Evolutionary conservation across 768 basidiomycete genomes (phyloP).

Genomic region (Rossbeevera mucosa): DNA sequence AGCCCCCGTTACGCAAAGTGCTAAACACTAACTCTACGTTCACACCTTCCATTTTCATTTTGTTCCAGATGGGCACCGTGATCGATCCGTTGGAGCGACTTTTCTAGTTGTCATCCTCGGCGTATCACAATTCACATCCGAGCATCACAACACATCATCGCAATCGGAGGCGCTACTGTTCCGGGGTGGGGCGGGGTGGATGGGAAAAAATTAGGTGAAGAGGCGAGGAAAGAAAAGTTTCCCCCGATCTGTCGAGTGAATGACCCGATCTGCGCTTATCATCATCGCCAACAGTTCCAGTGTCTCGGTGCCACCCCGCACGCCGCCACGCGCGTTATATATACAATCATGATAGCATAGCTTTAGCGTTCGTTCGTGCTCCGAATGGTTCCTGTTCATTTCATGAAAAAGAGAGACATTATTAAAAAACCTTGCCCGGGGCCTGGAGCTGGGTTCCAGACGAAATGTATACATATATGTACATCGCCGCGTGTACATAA

Average conservation of each 20-base stretch:
- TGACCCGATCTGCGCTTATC: background rate
- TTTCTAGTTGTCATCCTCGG: conserved; percentile 16
- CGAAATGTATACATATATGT: background rate
- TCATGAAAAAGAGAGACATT: background rate
- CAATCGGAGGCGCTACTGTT: background rate
- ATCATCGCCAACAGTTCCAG: background rate
- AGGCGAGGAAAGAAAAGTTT: background rate
- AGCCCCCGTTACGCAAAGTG: background rate
- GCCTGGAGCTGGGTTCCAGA: background rate
- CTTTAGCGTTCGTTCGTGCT: background rate
- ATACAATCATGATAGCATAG: background rate
- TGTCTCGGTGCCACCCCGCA: background rate
- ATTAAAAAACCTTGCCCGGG: background rate
- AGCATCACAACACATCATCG: background rate
- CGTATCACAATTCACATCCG: background rate
- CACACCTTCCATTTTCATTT: conserved; percentile 4
- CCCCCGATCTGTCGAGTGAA: background rate
- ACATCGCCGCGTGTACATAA: conserved; percentile 3
- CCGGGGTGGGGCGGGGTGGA: background rate
- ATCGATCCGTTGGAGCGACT: conserved; percentile 66
- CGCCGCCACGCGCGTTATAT: background rate
- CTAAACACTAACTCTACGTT: background rate
- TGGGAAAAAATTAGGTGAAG: background rate
- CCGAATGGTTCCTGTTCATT: background rate
- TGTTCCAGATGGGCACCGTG: conserved; percentile 59